phyloP scores from a whole-genome alignment of 345 rosid species.

The Gossypium sturtianum region DNA sequence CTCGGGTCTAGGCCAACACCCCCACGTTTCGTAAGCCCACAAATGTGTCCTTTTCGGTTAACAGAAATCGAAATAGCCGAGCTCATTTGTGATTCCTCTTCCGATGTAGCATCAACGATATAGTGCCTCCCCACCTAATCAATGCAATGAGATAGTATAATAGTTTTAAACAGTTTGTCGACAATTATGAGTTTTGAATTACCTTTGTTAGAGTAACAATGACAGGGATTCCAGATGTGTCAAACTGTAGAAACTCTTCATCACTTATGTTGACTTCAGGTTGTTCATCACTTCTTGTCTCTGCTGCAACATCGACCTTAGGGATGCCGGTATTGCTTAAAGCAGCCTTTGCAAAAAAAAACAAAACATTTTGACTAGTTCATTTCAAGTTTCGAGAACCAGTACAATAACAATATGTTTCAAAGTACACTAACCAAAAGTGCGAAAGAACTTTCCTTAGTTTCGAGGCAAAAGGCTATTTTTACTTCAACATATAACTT shows the following conservation, averaged over 20 bases:
- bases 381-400: background rate
- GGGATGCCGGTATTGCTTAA: conserved; percentile 89
- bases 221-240: conserved; percentile 68
- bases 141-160: background rate
- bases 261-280: conserved; percentile 92
- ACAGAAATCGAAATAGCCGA: conserved; percentile 79
- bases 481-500: background rate
- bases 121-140: conserved; percentile 64
- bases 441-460: background rate
- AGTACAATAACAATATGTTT: background rate
- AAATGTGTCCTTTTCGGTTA: conserved; percentile 61
- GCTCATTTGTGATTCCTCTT: conserved; percentile 95
- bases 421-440: background rate
- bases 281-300: conserved; percentile 55
- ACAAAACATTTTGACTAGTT: background rate
- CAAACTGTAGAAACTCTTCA: conserved; percentile 84
- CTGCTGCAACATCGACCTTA: conserved; percentile 56
- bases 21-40: conserved; percentile 81
- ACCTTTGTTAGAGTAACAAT: conserved; percentile 82
- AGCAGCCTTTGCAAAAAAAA: conserved; percentile 58
- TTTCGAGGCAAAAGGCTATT: background rate
- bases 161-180: background rate
- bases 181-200: background rate
- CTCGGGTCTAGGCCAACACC: conserved; percentile 82
- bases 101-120: conserved; percentile 84